Conservation (phyloP, 257 asterid species). For the Solanum virginianum region DNA sequence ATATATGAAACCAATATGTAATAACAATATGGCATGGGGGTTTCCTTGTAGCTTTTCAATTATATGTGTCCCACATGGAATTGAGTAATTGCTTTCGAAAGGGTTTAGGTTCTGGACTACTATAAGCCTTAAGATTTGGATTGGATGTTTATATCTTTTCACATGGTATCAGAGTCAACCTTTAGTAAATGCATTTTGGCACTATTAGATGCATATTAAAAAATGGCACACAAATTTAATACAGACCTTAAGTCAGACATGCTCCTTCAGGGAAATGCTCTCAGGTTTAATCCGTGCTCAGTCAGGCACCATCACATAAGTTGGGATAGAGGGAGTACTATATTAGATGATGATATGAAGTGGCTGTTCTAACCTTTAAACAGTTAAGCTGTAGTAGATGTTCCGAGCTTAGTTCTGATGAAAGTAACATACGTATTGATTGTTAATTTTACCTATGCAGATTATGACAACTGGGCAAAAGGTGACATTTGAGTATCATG, state of each 20-base stretch:
- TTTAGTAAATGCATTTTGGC: background rate
- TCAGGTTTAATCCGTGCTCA: background rate
- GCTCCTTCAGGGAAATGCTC: background rate
- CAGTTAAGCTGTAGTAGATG: background rate
- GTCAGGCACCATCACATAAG: background rate
- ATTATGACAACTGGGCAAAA: slow-evolving; percentile 82
- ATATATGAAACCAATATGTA: background rate
- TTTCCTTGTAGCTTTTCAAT: background rate
- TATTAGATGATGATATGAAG: background rate
- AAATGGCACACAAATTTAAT: background rate
- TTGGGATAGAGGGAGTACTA: background rate
- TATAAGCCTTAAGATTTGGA: background rate
- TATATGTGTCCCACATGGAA: background rate
- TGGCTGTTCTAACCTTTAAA: background rate
- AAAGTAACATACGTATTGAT: background rate
- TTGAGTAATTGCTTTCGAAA: background rate
- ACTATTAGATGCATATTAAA: background rate
- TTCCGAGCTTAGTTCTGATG: background rate
- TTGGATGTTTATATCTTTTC: background rate
- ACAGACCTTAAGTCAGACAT: background rate
- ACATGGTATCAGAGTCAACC: background rate
- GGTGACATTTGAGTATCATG: slow-evolving; percentile 83
- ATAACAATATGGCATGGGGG: background rate
- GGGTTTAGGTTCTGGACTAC: background rate
- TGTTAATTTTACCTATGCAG: slow-evolving; percentile 24